phyloP scores from a whole-genome alignment of 176 grass and related monocot species.

The Panicum miliaceum region DNA sequence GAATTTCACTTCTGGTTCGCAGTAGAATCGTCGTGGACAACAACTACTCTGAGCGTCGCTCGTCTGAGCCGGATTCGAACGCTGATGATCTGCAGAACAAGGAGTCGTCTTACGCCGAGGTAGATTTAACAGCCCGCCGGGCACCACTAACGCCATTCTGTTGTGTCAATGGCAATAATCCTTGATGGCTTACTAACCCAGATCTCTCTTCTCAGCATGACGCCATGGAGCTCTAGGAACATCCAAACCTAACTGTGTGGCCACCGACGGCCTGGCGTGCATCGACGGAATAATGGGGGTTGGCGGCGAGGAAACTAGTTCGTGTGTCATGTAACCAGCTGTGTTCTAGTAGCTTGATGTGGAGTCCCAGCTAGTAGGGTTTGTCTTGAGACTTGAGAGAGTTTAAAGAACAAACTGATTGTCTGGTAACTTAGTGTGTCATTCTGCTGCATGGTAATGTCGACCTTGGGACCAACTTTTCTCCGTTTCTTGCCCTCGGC shows the following conservation, averaged over 20 bases:
- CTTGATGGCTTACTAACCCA: background rate
- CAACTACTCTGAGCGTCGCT: background rate
- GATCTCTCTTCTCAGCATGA: background rate
- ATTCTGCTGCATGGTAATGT: background rate
- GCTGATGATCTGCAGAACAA: background rate
- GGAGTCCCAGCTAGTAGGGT: background rate
- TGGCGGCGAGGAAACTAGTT: background rate
- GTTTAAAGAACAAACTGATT: background rate
- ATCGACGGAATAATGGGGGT: background rate
- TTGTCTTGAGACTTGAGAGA: background rate
- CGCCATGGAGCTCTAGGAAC: slow-evolving; percentile 1
- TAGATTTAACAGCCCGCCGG: background rate
- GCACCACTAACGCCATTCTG: background rate
- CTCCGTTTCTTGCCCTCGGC: too few species aligned
- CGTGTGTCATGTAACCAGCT: background rate
- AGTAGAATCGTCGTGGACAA: background rate
- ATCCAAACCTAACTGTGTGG: background rate
- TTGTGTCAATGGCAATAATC: background rate
- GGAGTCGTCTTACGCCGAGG: background rate
- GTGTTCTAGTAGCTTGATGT: background rate
- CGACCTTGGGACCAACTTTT: background rate
- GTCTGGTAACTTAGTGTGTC: background rate
- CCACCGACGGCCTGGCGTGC: background rate
- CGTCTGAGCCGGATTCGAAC: background rate
- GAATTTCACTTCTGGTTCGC: background rate